Percentiles rank a stretch among this genome's conserved stretches.
phyloP scores from a whole-genome alignment of 805 yeast species.

The Candida boidinii region DNA sequence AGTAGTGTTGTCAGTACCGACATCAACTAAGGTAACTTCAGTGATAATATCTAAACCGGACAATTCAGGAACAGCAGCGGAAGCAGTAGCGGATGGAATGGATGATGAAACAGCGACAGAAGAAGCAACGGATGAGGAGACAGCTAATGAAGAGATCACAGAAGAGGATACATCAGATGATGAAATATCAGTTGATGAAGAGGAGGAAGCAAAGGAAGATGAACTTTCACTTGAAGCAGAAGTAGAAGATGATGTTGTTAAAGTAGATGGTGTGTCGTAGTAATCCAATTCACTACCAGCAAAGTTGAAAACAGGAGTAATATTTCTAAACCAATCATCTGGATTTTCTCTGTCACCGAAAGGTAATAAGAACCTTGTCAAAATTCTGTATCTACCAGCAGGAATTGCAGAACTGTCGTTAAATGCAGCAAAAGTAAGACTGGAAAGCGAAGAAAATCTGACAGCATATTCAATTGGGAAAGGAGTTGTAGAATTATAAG shows the following conservation, averaged over 20 bases:
- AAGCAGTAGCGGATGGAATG: neutral
- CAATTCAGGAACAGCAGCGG: neutral
- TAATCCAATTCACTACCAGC: neutral
- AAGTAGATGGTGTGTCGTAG: neutral
- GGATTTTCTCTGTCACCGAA: slow-evolving; percentile 5
- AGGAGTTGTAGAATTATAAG: neutral
- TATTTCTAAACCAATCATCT: slow-evolving; percentile 7
- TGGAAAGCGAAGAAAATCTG: slow-evolving; percentile 1
- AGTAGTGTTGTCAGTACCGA: neutral
- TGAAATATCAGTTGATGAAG: neutral
- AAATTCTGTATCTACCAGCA: slow-evolving; percentile 5
- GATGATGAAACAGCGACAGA: neutral
- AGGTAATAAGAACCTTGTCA: slow-evolving; percentile 5
- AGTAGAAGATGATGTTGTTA: neutral
- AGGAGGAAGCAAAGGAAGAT: neutral
- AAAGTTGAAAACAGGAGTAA: slow-evolving; percentile 3
- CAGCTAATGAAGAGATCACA: neutral
- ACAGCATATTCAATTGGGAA: slow-evolving; percentile 4
- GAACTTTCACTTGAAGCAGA: neutral
- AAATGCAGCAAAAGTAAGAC: slow-evolving; percentile 1
- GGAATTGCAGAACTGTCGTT: slow-evolving; percentile 2
- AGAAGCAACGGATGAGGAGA: neutral
- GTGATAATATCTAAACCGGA: neutral
- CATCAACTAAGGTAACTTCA: neutral
- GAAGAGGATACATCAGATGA: neutral